Conservation (phyloP, 139 green algal species). For the Haematococcus lacustris region DNA sequence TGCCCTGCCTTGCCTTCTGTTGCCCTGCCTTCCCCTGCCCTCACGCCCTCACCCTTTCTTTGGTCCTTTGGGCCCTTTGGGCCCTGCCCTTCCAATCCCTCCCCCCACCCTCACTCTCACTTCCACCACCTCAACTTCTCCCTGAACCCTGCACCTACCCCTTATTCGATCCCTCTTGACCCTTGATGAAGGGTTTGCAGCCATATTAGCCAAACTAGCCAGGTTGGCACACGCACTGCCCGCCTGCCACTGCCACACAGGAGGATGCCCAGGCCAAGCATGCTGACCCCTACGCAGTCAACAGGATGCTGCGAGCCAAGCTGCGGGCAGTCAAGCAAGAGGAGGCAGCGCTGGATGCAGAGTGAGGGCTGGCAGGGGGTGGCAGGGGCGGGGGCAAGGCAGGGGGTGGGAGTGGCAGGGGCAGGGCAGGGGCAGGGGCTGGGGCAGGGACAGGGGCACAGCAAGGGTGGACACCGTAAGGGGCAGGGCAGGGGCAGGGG, state of each 20-base stretch:
- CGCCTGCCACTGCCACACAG: neutral
- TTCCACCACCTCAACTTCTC: neutral
- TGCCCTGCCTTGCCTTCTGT: no score
- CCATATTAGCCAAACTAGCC: neutral
- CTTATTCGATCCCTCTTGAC: neutral
- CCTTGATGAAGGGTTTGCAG: neutral
- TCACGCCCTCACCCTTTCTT: no score
- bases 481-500: neutral
- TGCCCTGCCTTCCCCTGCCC: no score
- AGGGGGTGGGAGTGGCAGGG: neutral
- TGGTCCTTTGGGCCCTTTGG: no score
- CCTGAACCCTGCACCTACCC: neutral
- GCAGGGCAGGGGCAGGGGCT: no score
- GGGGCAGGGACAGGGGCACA: no score
- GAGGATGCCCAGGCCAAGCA: constrained; percentile 21
- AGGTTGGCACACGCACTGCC: neutral
- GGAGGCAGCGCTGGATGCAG: constrained; percentile 16
- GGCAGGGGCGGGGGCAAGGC: constrained; percentile 12
- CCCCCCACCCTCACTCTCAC: no score
- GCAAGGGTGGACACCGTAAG: no score
- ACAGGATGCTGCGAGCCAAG: constrained; percentile 39
- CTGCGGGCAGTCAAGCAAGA: constrained; percentile 22
- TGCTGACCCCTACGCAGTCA: constrained; percentile 45
- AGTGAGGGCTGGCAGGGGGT: constrained; percentile 12
- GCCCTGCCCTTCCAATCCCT: no score